A percentile compares a stretch with the other conserved stretches of the same genome.
These are phyloP conservation scores for Xylariaceae sp. DNA, from an alignment of 2,329 filamentous ascomycete genomes.

Conservation along the genomic window DNA sequence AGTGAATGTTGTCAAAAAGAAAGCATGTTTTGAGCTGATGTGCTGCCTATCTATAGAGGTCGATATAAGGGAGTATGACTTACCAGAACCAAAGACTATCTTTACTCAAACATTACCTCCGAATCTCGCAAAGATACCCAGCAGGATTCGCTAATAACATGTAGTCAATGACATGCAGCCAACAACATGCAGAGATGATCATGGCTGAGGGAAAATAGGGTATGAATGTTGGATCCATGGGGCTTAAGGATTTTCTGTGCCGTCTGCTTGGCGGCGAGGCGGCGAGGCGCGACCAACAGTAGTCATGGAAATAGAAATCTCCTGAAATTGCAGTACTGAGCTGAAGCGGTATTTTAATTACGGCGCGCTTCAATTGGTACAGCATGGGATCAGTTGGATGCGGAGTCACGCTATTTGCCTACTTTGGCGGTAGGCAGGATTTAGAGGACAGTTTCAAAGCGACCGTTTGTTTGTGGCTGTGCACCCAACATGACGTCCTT, in stretches of 20 bases:
- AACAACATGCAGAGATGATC: slow-evolving; percentile 3
- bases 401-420: neutral
- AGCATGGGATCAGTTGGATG: neutral
- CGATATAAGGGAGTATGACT: slow-evolving; percentile 6
- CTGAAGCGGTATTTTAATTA: slow-evolving; percentile 1
- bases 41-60: slow-evolving; percentile 4
- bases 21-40: slow-evolving; percentile 4
- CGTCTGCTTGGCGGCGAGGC: slow-evolving; percentile 3
- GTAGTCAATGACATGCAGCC: neutral
- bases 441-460: no score
- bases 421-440: no score
- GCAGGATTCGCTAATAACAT: slow-evolving; percentile 2
- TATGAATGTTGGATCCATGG: slow-evolving; percentile 4
- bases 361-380: neutral
- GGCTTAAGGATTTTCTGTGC: slow-evolving; percentile 2
- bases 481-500: slow-evolving; percentile 3
- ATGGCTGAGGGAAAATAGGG: neutral
- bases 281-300: neutral
- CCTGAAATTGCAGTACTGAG: slow-evolving; percentile 7
- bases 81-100: slow-evolving; percentile 8
- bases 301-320: slow-evolving; percentile 1
- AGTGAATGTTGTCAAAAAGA: slow-evolving; percentile 8
- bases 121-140: neutral
- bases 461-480: slow-evolving; percentile 6
- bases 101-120: slow-evolving; percentile 8